A percentile compares a stretch with the other conserved stretches of the same genome.
These are phyloP conservation scores for Hortiboletus campestris DNA, from an alignment of 768 basidiomycete genomes.

Conservation along the genomic window DNA sequence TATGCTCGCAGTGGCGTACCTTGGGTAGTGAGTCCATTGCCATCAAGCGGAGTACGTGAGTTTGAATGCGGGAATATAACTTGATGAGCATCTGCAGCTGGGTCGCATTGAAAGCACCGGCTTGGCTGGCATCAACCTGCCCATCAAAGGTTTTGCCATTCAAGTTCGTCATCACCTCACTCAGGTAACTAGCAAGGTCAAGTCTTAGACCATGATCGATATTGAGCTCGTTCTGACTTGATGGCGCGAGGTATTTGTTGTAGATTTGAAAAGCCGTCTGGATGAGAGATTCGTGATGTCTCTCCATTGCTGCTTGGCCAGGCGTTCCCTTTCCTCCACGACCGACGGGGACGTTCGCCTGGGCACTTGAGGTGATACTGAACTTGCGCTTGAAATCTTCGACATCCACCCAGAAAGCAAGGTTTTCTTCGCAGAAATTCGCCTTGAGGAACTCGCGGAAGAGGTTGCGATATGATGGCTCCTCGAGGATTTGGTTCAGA, in stretches of 20 bases:
- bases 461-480: constrained; percentile 80
- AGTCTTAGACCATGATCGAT: constrained; percentile 96
- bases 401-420: constrained; percentile 96
- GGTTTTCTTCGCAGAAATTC: constrained; percentile 98
- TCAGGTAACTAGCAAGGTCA: constrained; percentile 90
- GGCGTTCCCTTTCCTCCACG: constrained; percentile 53
- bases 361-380: constrained; percentile 90
- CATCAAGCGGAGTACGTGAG: constrained; percentile 95
- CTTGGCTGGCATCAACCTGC: constrained; percentile 78
- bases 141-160: constrained; percentile 79
- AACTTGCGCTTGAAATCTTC: constrained; percentile 97
- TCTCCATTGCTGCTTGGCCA: constrained; percentile 91
- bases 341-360: constrained; percentile 48
- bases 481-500: constrained; percentile 87
- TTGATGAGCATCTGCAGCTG: constrained; percentile 92
- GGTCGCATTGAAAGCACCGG: constrained; percentile 85
- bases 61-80: constrained; percentile 95
- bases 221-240: constrained; percentile 94
- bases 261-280: constrained; percentile 93
- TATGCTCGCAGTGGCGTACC: constrained; percentile 40
- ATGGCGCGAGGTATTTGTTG: constrained; percentile 93
- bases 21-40: constrained; percentile 99
- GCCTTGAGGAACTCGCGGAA: constrained; percentile 93
- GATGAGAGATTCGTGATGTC: constrained; percentile 92
- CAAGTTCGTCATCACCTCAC: constrained; percentile 78